phyloP scores from a whole-genome alignment of 2,329 filamentous ascomycete species.

The Cladosporium colombiae region DNA sequence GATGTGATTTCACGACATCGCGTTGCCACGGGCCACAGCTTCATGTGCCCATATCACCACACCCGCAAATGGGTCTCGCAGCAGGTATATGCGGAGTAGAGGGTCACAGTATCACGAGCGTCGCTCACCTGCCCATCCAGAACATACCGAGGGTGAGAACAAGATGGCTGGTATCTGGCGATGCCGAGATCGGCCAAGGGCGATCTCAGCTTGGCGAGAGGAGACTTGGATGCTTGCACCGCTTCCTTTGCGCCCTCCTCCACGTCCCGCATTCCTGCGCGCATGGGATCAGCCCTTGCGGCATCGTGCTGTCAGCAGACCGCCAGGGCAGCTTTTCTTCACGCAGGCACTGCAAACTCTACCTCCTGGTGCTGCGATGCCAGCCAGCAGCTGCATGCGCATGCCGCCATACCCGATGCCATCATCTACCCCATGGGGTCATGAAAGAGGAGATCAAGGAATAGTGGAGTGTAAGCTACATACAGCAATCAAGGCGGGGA shows the following conservation, averaged over 20 bases:
- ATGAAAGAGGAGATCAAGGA: not conserved
- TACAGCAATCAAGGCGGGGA: constrained; percentile 10
- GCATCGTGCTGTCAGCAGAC: not conserved
- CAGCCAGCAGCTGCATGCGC: not conserved
- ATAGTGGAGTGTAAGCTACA: constrained; percentile 1
- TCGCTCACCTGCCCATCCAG: not conserved
- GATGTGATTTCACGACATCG: not conserved
- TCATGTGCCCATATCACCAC: not conserved
- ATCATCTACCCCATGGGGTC: constrained; percentile 5
- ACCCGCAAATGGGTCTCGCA: not conserved
- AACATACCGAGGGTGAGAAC: too few relatives aligned
- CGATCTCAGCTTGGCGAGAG: constrained; percentile 14
- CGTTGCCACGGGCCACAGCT: not conserved
- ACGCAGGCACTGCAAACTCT: not conserved
- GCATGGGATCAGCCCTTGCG: constrained; percentile 2
- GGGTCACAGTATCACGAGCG: not conserved
- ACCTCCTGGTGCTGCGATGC: not conserved
- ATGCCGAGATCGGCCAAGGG: constrained; percentile 17
- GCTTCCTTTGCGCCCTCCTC: constrained; percentile 7
- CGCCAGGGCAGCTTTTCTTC: constrained; percentile 5
- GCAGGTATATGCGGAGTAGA: not conserved
- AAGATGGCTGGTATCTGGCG: not conserved
- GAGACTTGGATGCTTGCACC: constrained; percentile 14
- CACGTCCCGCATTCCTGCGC: not conserved
- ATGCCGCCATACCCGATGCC: not conserved